These are phyloP conservation scores for Aphanomyces stellatus DNA, from an alignment of 352 stramenopile species.

Conservation along the genomic window DNA sequence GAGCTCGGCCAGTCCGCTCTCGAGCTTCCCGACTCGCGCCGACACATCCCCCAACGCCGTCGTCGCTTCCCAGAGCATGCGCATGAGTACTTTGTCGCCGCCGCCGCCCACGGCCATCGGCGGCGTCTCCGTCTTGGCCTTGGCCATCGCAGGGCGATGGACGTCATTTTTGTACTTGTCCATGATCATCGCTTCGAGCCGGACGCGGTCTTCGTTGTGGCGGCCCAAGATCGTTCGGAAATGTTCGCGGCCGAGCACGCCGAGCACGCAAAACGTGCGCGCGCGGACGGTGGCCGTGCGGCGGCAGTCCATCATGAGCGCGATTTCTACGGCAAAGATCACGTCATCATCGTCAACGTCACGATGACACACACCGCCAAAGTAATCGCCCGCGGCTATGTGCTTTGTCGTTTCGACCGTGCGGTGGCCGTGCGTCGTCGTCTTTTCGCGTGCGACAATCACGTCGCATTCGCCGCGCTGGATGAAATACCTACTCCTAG, in stretches of 20 bases:
- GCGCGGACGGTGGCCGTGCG: conserved; percentile 35
- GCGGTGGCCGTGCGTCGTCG: neutral
- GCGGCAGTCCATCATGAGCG: conserved; percentile 38
- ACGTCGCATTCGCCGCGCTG: conserved; percentile 52
- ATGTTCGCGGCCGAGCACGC: conserved; percentile 28
- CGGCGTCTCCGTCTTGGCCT: neutral
- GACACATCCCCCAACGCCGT: neutral
- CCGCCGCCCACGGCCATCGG: neutral
- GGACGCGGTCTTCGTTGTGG: conserved; percentile 27
- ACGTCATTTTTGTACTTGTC: conserved; percentile 5
- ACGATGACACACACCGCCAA: conserved; percentile 27
- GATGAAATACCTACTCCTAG: conserved; percentile 28
- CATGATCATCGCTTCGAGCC: conserved; percentile 10
- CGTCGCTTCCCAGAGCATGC: conserved; percentile 1
- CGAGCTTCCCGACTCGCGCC: neutral
- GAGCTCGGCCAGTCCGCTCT: neutral
- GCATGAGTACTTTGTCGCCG: neutral
- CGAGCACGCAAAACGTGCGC: conserved; percentile 45
- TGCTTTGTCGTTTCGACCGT: neutral
- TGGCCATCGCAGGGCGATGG: neutral
- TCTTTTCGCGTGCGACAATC: conserved; percentile 5
- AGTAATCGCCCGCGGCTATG: conserved; percentile 26
- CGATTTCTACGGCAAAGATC: conserved; percentile 24
- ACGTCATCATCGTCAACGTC: too few species aligned
- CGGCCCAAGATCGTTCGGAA: conserved; percentile 32